Evolutionary conservation across 2,329 filamentous ascomycete species (phyloP).

Genomic region (Penicillium olsonii): DNA sequence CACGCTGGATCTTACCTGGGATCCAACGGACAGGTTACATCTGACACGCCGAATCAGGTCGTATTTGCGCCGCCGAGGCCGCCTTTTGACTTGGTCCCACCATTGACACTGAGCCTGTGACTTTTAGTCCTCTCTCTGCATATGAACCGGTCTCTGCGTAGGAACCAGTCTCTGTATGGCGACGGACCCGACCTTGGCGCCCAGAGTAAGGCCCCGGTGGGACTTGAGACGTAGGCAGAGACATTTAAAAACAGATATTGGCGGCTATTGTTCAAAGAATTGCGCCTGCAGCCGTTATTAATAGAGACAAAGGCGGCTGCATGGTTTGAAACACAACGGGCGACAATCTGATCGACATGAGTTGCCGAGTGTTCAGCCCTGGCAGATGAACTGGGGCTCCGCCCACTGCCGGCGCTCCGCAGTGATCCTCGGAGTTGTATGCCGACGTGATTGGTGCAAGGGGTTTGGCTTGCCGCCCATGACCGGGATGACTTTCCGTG

Average conservation of each 20-base stretch:
- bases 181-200: constrained; percentile 2
- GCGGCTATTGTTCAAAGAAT: constrained; percentile 6
- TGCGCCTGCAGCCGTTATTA: constrained; percentile 13
- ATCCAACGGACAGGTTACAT: constrained; percentile 13
- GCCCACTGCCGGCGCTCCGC: constrained; percentile 15
- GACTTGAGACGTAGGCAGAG: too few relatives aligned
- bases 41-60: constrained; percentile 2
- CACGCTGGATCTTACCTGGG: neutral
- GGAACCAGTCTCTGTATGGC: too few relatives aligned
- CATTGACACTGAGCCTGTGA: neutral
- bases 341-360: constrained; percentile 18
- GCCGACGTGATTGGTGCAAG: constrained; percentile 16
- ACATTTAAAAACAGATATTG: neutral
- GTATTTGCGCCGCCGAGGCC: constrained; percentile 4
- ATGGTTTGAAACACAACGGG: constrained; percentile 18
- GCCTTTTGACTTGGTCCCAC: neutral
- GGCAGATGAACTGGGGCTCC: constrained; percentile 12
- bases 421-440: neutral
- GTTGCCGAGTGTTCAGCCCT: constrained; percentile 6
- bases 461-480: constrained; percentile 23
- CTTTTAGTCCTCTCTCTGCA: too few relatives aligned
- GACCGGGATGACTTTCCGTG: constrained; percentile 5
- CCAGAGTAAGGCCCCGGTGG: too few relatives aligned
- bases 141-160: too few relatives aligned
- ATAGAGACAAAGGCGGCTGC: constrained; percentile 15